A percentile compares a stretch with the other conserved stretches of the same genome.
These are phyloP conservation scores for Chlorella variabilis DNA, from an alignment of 163 green algal species.

Conservation along the genomic window DNA sequence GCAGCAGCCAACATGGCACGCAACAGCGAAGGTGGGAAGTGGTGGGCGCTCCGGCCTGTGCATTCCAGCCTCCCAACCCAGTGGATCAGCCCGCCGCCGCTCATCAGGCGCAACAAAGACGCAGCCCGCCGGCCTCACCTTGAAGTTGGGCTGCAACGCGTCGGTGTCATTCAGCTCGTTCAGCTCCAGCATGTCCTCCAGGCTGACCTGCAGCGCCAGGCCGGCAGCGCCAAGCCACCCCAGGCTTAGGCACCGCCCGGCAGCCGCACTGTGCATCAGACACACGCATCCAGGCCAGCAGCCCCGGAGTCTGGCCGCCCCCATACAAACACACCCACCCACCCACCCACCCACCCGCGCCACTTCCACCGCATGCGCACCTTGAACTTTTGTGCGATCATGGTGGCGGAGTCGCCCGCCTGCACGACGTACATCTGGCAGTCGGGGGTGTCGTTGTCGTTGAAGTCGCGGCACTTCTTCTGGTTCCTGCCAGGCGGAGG, in stretches of 20 bases:
- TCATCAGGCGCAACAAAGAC: too few relatives aligned
- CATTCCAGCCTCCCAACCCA: too few relatives aligned
- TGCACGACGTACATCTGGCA: conserved; percentile 35
- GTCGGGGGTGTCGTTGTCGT: conserved; percentile 18
- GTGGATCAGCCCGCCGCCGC: too few relatives aligned
- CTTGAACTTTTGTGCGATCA: conserved; percentile 24
- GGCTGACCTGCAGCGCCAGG: neutral
- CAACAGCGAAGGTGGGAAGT: too few relatives aligned
- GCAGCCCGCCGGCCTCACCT: neutral
- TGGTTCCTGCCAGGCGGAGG: conserved; percentile 8
- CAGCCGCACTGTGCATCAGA: too few relatives aligned
- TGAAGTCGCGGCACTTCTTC: conserved; percentile 30
- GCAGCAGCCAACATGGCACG: too few relatives aligned
- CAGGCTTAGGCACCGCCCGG: too few relatives aligned
- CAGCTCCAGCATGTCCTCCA: conserved; percentile 1
- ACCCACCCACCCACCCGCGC: too few relatives aligned
- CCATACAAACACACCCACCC: too few relatives aligned
- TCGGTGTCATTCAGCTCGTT: neutral
- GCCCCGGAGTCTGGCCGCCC: too few relatives aligned
- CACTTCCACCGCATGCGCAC: neutral
- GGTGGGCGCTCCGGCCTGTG: too few relatives aligned
- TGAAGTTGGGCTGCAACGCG: conserved; percentile 6
- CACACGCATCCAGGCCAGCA: too few relatives aligned
- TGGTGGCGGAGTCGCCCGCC: neutral
- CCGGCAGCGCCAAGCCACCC: neutral